Base-by-base conservation (phyloP, 2,329 filamentous ascomycete species). In the Botryotinia convoluta region DNA sequence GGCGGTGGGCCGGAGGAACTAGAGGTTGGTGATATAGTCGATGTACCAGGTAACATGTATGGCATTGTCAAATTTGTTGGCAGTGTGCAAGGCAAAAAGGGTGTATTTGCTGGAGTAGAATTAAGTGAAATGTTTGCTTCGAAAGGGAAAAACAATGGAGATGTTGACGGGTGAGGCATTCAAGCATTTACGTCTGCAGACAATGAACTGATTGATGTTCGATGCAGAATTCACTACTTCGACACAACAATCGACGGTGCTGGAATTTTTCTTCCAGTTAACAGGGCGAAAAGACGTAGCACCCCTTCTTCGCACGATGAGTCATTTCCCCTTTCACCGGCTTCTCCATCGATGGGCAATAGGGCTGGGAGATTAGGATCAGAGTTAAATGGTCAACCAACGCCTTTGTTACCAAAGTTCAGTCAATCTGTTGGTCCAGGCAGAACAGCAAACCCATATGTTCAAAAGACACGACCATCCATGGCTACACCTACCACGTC, bases 111-210 rank as follows among this genome's bases (percentile, higher is more conserved):
- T 45, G 96, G 96, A 63, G 93, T 99, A 51, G 96, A 99, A 83
- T 86, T 99, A 76, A 90, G 91, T 79, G 85, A 89, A 71, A 93
- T 97, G 77, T 97, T 92, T 84, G 93, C 94, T 48, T 83, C 87
- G 69, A 89, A 92, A 80, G 96, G 96, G 48, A 99, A 99, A 86
- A 99, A 99, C 81, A 97, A 89, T 79, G 96, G 96, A 76, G 95
- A 97, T 82, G 96, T 98, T 72, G 95, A 98, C 78, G 96, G 95
- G 93, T 95, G 87, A 83, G 89, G 82, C 75, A 77, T 61, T 80
- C 76, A 77, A 77, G 76, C 74, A 74, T 72, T 70, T 67, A 61
- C 73, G 51, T 37, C 75, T 72, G 61, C 45, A 44, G 39, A 16
- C 60, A 48, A 57, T 54, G 61, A 45, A 45, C 48, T 57, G 39